A percentile compares a stretch with the other conserved stretches of the same genome.
phyloP scores from a whole-genome alignment of 2,329 filamentous ascomycete species.

The Ophiostoma perfectum region DNA sequence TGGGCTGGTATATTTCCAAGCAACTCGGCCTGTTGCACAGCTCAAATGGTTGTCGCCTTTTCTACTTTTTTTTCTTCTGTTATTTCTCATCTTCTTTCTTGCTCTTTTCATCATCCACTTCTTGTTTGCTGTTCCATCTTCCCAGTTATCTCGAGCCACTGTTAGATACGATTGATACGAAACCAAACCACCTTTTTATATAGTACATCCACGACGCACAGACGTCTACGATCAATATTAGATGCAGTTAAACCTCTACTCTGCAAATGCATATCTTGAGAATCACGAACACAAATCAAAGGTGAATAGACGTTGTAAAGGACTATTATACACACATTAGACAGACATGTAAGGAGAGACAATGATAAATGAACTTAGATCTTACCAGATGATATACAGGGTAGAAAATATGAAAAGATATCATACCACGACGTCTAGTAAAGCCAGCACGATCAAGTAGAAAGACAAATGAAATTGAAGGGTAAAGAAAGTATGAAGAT shows the following conservation, averaged over 20 bases:
- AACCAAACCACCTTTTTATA: not conserved
- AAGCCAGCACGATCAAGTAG: not conserved
- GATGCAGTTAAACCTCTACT: no score
- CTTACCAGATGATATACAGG: not conserved
- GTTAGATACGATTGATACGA: constrained; percentile 14
- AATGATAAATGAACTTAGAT: not conserved
- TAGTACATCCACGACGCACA: not conserved
- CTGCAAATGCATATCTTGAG: no score
- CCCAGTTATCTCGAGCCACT: constrained; percentile 11
- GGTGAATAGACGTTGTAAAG: no score
- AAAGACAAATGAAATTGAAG: not conserved
- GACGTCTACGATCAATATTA: no score
- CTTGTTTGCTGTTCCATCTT: not conserved
- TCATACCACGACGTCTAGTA: no score
- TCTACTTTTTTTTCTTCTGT: not conserved
- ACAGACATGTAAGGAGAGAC: no score
- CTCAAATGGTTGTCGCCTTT: not conserved
- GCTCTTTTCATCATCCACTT: not conserved
- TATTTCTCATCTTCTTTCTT: not conserved
- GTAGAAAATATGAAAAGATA: not conserved
- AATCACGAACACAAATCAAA: no score
- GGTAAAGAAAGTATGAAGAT: not conserved
- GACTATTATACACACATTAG: no score
- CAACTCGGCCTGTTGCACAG: constrained; percentile 10
- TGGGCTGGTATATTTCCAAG: constrained; percentile 14